phyloP scores from a whole-genome alignment of 148 eudicot genomes.

The Vaccinium corymbosum region DNA sequence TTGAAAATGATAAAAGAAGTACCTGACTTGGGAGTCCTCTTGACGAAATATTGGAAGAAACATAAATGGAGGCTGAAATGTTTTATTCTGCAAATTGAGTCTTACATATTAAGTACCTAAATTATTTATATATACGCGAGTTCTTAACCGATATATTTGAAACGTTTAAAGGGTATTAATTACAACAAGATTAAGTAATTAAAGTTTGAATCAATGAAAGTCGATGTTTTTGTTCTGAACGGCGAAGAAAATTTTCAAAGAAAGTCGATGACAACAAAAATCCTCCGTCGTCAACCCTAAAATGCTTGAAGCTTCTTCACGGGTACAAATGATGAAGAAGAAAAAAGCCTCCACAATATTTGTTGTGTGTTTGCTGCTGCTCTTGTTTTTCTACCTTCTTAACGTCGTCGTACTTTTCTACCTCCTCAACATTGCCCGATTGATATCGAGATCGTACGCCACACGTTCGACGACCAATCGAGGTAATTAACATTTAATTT shows the following conservation, averaged over 20 bases:
- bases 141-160: background rate
- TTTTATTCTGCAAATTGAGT: background rate
- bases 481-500: slow-evolving; percentile 2
- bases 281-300: background rate
- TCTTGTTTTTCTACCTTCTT: slow-evolving; percentile 14
- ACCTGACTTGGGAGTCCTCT: background rate
- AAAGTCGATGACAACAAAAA: background rate
- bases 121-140: background rate
- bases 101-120: background rate
- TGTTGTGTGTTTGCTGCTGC: background rate
- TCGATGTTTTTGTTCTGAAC: no score
- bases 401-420: slow-evolving; percentile 13
- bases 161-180: background rate
- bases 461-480: background rate
- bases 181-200: slow-evolving; percentile 1
- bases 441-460: slow-evolving; percentile 9
- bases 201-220: background rate
- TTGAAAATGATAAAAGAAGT: background rate
- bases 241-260: background rate
- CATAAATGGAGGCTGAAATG: background rate
- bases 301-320: slow-evolving; percentile 8
- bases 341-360: slow-evolving; percentile 6
- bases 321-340: slow-evolving; percentile 10
- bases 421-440: slow-evolving; percentile 12
- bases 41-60: background rate